A percentile compares a stretch with the other conserved stretches of the same genome.
These are phyloP conservation scores for Limonomyces culmigenus DNA, from an alignment of 1,284 basidiomycete species.

Conservation along the genomic window DNA sequence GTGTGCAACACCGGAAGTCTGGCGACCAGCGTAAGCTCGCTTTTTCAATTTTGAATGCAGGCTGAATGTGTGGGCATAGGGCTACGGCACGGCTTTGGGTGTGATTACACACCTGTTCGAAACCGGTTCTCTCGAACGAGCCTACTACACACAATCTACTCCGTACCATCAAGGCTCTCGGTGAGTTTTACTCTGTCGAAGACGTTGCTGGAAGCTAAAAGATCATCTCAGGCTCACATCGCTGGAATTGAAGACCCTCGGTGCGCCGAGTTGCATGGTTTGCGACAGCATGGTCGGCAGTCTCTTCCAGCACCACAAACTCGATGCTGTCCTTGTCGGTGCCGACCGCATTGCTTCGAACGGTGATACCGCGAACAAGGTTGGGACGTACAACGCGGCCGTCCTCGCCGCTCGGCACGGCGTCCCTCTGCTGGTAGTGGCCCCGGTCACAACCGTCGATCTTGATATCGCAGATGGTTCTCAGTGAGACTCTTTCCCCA, in stretches of 20 bases:
- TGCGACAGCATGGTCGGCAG: constrained; percentile 93
- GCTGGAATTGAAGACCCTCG: constrained; percentile 67
- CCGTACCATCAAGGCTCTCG: constrained; percentile 86
- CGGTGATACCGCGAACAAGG: constrained; percentile 91
- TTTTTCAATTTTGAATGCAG: constrained; percentile 4
- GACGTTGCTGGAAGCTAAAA: too few relatives aligned
- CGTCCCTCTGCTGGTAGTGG: constrained; percentile 82
- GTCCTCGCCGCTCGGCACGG: constrained; percentile 72
- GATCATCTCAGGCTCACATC: constrained; percentile 53
- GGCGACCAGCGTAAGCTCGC: constrained; percentile 63
- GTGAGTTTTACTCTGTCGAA: constrained; percentile 21
- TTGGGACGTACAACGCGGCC: constrained; percentile 84
- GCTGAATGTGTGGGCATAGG: constrained; percentile 26
- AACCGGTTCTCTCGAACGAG: constrained; percentile 54
- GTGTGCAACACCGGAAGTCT: constrained; percentile 94
- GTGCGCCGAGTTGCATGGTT: constrained; percentile 81
- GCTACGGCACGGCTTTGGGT: constrained; percentile 88
- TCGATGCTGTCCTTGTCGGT: constrained; percentile 78
- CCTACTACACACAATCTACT: constrained; percentile 83
- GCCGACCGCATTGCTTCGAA: constrained; percentile 79
- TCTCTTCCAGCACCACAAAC: constrained; percentile 70
- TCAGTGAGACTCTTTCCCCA: constrained; percentile 31
- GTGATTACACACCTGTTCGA: constrained; percentile 81
- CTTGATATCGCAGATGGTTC: constrained; percentile 58
- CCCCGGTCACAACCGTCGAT: constrained; percentile 81